A percentile compares a stretch with the other conserved stretches of the same genome.
These are phyloP conservation scores for Yamadazyma friedrichii DNA, from an alignment of 1,139 yeast genomes.

Conservation along the genomic window DNA sequence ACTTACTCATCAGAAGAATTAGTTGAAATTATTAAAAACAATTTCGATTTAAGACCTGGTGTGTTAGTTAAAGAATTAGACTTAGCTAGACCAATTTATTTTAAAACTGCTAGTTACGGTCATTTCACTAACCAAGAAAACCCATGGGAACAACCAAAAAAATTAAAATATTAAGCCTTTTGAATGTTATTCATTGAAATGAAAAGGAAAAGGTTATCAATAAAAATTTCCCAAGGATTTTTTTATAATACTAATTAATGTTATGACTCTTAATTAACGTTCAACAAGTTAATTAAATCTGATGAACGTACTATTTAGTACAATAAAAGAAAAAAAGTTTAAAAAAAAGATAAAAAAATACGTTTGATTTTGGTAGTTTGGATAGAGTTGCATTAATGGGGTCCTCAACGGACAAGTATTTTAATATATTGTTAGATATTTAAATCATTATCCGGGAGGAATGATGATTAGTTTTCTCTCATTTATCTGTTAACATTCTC, in stretches of 20 bases:
- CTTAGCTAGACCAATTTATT: constrained; percentile 97
- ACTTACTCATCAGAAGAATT: constrained; percentile 84
- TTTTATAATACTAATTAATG: constrained; percentile 37
- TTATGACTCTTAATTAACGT: constrained; percentile 49
- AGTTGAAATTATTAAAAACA: constrained; percentile 84
- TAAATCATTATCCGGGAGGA: too few relatives aligned
- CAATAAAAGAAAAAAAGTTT: not conserved
- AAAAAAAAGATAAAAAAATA: constrained; percentile 5
- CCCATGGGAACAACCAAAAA: constrained; percentile 98
- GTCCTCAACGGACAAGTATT: constrained; percentile 54
- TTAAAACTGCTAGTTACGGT: constrained; percentile 98
- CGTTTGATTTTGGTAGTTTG: constrained; percentile 15
- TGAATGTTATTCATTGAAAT: not conserved
- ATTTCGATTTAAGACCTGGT: constrained; percentile 99
- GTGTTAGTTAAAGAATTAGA: constrained; percentile 94
- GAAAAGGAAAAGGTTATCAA: too few relatives aligned
- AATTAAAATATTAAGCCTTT: constrained; percentile 60
- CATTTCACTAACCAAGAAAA: constrained; percentile 99
- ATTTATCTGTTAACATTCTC: too few relatives aligned
- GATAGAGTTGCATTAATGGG: constrained; percentile 55
- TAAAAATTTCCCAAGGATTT: constrained; percentile 7
- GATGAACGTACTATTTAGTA: constrained; percentile 6
- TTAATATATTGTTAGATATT: constrained; percentile 13
- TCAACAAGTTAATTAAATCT: constrained; percentile 48
- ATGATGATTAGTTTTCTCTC: too few relatives aligned